Evolutionary conservation across 2,329 filamentous ascomycete genomes (phyloP).

Genomic region (Knoxdaviesia capensis): DNA sequence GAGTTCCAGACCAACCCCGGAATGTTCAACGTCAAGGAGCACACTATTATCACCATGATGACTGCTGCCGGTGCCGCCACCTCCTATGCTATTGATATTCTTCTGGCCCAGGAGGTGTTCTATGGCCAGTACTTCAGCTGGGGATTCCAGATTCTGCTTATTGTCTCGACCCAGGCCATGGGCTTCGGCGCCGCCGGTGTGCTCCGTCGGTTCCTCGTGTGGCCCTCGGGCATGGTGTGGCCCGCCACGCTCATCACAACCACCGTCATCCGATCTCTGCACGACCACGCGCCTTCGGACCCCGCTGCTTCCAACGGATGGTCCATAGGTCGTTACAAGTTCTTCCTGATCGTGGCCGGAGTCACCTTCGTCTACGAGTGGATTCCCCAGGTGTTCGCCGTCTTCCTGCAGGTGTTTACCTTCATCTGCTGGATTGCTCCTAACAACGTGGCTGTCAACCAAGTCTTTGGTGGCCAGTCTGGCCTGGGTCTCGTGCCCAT

Average conservation of each 20-base stretch:
- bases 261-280: conserved; percentile 27
- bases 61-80: conserved; percentile 15
- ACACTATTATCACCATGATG: conserved; percentile 27
- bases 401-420: conserved; percentile 33
- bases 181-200: conserved; percentile 37
- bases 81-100: conserved; percentile 19
- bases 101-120: conserved; percentile 30
- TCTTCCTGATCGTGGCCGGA: conserved; percentile 36
- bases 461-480: conserved; percentile 38
- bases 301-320: conserved; percentile 35
- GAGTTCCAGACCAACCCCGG: conserved; percentile 17
- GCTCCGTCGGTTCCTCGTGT: conserved; percentile 29
- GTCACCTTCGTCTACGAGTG: conserved; percentile 32
- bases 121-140: conserved; percentile 35
- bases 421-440: conserved; percentile 43
- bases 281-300: conserved; percentile 23
- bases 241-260: conserved; percentile 32
- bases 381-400: conserved; percentile 28
- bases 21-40: conserved; percentile 24
- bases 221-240: conserved; percentile 37
- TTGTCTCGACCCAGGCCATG: conserved; percentile 32
- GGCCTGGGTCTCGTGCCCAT: conserved; percentile 39
- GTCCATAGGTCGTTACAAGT: conserved; percentile 41
- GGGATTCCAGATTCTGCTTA: conserved; percentile 32
- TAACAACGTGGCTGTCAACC: conserved; percentile 37